A percentile compares a stretch with the other conserved stretches of the same genome.
These are phyloP conservation scores for Vitis rupestris DNA, from an alignment of 164 flowering plant species.

Conservation along the genomic window DNA sequence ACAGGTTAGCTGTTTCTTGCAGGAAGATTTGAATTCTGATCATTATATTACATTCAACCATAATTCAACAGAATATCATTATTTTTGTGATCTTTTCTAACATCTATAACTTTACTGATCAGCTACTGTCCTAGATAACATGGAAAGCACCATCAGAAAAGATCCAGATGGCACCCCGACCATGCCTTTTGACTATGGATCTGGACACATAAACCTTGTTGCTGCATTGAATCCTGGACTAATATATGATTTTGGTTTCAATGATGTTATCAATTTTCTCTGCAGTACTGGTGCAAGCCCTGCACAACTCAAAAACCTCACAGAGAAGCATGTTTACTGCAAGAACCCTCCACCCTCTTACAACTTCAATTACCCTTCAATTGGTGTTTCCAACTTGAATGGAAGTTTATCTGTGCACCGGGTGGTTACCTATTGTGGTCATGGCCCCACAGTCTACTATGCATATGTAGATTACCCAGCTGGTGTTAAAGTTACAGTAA, in stretches of 20 bases:
- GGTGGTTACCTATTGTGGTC: constrained; percentile 53
- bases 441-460: constrained; percentile 36
- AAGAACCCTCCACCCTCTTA: constrained; percentile 29
- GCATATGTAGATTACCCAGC: constrained; percentile 35
- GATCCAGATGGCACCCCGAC: constrained; percentile 32
- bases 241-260: constrained; percentile 39
- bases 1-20: constrained; percentile 16
- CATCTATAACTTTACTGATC: constrained; percentile 4
- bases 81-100: background rate
- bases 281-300: constrained; percentile 47
- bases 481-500: constrained; percentile 40
- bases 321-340: constrained; percentile 36
- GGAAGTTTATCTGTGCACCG: constrained; percentile 44
- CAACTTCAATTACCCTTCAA: constrained; percentile 63
- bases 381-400: constrained; percentile 46
- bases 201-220: constrained; percentile 51
- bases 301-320: constrained; percentile 43
- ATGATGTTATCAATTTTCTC: constrained; percentile 40
- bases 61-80: background rate
- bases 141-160: constrained; percentile 20
- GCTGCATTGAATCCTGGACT: constrained; percentile 59
- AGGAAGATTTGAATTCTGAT: too few relatives aligned
- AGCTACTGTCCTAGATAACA: constrained; percentile 31
- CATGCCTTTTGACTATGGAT: constrained; percentile 47
- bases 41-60: background rate